Evolutionary conservation across 176 grass and related monocot species (phyloP).

Genomic region (Olyra latifolia): DNA sequence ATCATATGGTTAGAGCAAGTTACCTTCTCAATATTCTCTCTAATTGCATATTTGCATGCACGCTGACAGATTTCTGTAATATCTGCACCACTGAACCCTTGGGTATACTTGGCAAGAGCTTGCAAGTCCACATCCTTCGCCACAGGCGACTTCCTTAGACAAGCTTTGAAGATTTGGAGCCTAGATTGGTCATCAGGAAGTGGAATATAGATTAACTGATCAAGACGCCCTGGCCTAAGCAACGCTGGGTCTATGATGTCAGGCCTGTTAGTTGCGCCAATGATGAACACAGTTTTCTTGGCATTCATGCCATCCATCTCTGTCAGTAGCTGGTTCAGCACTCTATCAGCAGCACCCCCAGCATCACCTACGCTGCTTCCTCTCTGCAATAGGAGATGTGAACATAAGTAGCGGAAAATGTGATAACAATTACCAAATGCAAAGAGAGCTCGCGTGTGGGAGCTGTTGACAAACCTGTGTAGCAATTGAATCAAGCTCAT

Average conservation of each 20-base stretch:
- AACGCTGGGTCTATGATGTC: slow-evolving; percentile 84
- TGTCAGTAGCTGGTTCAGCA: slow-evolving; percentile 77
- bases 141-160: slow-evolving; percentile 78
- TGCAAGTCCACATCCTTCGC: slow-evolving; percentile 74
- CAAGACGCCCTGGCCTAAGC: slow-evolving; percentile 74
- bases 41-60: slow-evolving; percentile 80
- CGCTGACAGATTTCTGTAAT: slow-evolving; percentile 93
- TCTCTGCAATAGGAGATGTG: slow-evolving; percentile 52
- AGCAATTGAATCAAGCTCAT: slow-evolving; percentile 83
- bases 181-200: slow-evolving; percentile 70
- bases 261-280: slow-evolving; percentile 80
- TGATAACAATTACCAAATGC: background rate
- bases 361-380: slow-evolving; percentile 75
- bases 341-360: slow-evolving; percentile 77
- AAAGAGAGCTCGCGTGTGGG: background rate
- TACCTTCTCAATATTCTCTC: slow-evolving; percentile 92
- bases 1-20: background rate
- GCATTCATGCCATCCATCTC: slow-evolving; percentile 92
- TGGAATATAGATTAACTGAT: slow-evolving; percentile 83
- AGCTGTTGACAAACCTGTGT: slow-evolving; percentile 54
- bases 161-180: slow-evolving; percentile 79
- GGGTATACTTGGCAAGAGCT: slow-evolving; percentile 75
- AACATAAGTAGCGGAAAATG: slow-evolving; percentile 14
- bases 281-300: slow-evolving; percentile 88
- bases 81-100: slow-evolving; percentile 88